phyloP scores from a whole-genome alignment of 208 protist genomes.

The Crithidia acanthocephali region DNA sequence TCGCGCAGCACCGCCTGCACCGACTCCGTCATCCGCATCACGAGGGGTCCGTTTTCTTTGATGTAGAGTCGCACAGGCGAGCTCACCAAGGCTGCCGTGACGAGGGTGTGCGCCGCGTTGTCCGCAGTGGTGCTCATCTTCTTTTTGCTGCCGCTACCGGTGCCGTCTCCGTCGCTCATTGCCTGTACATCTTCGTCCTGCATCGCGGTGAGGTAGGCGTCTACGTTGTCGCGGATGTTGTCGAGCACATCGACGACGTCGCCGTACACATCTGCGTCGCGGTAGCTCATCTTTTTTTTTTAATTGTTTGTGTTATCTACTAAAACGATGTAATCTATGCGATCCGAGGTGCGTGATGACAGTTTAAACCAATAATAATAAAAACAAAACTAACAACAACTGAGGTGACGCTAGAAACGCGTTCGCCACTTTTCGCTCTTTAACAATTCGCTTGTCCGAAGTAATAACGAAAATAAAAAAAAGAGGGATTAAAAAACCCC shows the following conservation, averaged over 20 bases:
- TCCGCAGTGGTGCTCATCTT: background rate
- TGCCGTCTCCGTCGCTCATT: background rate
- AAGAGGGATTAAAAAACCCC: background rate
- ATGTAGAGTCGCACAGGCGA: slow-evolving; percentile 17
- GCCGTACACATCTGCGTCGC: slow-evolving; percentile 23
- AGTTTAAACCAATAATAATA: slow-evolving; percentile 12
- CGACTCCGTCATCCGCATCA: slow-evolving; percentile 15
- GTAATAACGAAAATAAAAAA: background rate
- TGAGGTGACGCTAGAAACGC: too few species aligned
- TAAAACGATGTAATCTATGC: too few species aligned
- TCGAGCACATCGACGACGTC: slow-evolving; percentile 32
- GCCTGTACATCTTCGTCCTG: slow-evolving; percentile 13
- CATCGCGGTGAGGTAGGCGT: slow-evolving; percentile 8
- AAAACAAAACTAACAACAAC: slow-evolving; percentile 1
- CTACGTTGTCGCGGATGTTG: slow-evolving; percentile 33
- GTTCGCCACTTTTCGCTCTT: background rate
- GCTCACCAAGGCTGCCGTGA: background rate
- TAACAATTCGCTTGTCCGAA: background rate
- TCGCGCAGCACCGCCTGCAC: slow-evolving; percentile 16
- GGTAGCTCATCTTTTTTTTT: slow-evolving; percentile 17
- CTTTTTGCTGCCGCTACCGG: background rate
- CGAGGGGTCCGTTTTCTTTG: slow-evolving; percentile 9
- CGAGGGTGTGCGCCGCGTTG: background rate
- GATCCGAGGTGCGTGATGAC: too few species aligned
- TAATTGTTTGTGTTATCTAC: too few species aligned